Evolutionary conservation across 2,329 filamentous ascomycete species (phyloP), one percentile per base, ranked within the genome.

Genomic region (Epichloe amarillans): DNA sequence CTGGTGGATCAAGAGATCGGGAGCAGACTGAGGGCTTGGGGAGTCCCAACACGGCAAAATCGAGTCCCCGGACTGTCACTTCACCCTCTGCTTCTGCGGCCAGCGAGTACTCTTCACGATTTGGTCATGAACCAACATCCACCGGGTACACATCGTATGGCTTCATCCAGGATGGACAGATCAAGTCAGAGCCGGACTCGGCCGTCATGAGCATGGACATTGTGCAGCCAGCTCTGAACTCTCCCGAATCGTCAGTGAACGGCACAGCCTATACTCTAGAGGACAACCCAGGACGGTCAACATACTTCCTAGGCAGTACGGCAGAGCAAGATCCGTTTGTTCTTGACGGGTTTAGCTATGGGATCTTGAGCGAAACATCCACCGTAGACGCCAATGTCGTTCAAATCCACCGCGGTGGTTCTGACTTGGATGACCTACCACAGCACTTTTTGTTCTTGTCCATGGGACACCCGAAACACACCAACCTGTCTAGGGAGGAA

Each of bases 271-370:
- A 67, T 19, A 68, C 68, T 0, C 62, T 73, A 7, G 71, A 74
- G 52, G 70, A 73, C 52, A 66, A 66, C 14, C 57, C 62, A 17
- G 64, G 66, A 49, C 57, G 63, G 17, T 73, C 71, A 2, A 68
- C 72, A 12, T 71, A 74, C 56, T 70, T 63, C 12, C 67, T 74
- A 61, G 72, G 71, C 0, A 62, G 68, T 14, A 64, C 69, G 2
- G 68, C 65, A 10, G 72, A 75, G 57, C 72, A 75, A 54, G 72
- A 74, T 50, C 66, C 70, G 1, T 66, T 72, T 54, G 63, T 74
- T 8, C 62, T 75, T 4, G 68, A 69, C 38, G 71, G 70, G 11
- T 74, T 75, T 50, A 63, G 71, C 17, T 73, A 72, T 37, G 65
- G 70, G 17, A 67, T 74, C 30, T 59, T 73, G 43, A 72, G 71